Evolutionary conservation across 371 early-diverging fungal species (phyloP), one percentile per base, ranked within the genome.

Genomic region (Saksenaea oblongispora): DNA sequence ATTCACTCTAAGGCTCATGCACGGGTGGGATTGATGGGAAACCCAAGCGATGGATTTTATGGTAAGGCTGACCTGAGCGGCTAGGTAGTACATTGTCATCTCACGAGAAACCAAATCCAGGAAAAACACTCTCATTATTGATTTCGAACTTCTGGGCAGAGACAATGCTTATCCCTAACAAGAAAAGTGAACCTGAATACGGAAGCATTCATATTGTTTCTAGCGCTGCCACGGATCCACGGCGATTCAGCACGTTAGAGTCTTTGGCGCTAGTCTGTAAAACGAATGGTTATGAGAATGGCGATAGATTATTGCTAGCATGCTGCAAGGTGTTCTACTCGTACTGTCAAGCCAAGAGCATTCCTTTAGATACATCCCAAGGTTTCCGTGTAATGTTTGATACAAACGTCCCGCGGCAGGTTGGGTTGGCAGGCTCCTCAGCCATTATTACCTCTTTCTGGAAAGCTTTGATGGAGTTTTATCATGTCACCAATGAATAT

Each of bases 401-500:
- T 28, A 89, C 89, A 22, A 89, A 86, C 60, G 84, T 91, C 39
- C 89, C 91, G 24, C 78, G 87, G 53, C 91, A 91, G 66, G 91
- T 91, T n/a, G 91, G 91, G 0, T 72, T 91, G 3, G 88, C 89
- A 4, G 91, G 91, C 0, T 85, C 85, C 8, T 88, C 89, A 1
- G 89, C 89, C 2, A 82, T 90, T 7, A 75, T 89, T 18, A 85
- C 85, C 7, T 87, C 87, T 1, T 73, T 86, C 17, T 82, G 87
- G 75, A 82, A 84, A 39, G 74, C 78, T 1, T 67, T 90, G 36
- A 61, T 82, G 27, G 17, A 61, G 14, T 83, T 82, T 69, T 83
- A 88, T 67, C 61, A 65, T 11, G 66, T 86, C 0, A 72, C 70
- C 14, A 54, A 60, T 4, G 37, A 70, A 9, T 54, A 75, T 0